Evolutionary conservation across 2,329 filamentous ascomycete genomes (phyloP), one percentile per base, ranked within the genome.

Genomic region (Fusarium sp.): DNA sequence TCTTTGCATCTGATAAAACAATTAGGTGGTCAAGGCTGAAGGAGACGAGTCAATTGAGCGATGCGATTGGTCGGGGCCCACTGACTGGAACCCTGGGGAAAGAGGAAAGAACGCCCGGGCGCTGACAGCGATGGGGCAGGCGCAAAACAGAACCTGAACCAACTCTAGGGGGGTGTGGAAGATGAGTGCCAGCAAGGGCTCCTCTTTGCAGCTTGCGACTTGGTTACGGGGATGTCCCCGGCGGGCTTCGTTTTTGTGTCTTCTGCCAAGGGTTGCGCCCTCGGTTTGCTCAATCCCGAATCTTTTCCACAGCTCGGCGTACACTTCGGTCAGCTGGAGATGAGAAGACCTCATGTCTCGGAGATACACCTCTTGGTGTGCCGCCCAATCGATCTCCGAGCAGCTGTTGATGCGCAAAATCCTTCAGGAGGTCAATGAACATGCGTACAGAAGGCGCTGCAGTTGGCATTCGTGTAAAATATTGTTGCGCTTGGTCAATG

Each of bases 1-100:
- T 29, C 27, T 23, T 51, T 65, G 54, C 58, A 70, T 70, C 68
- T 70, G 68, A 68, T 70, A 70, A 70, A 53, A 58, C 50, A 31
- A 14, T 61, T 55, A n/a, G n/a, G 23, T 53, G 57, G 53, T 65
- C 57, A 60, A 53, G 50, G 54, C 60, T 63, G 29, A 59, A 44
- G 49, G 38, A 58, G 62, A 60, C 29, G 58, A 36, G 58, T 53
- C 34, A 18, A 33, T 69, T 62, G 58, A 42, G n/a, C 13, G 16
- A 61, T 65, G 67, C 69, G 69, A 74, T 74, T 74, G 67, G 72
- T 14, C 14, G 16, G 38, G 20, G 1, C 33, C 6, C 33, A 29
- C 54, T 38, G 51, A 50, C 58, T 53, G 34, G 36, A 58, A 27
- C 61, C 53, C 46, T 64, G 46, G 38, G 54, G 14, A 38, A 63